Base-by-base conservation (phyloP, 805 yeast species). In the fission yeast (Schizosaccharomyces pombe) region DNA sequence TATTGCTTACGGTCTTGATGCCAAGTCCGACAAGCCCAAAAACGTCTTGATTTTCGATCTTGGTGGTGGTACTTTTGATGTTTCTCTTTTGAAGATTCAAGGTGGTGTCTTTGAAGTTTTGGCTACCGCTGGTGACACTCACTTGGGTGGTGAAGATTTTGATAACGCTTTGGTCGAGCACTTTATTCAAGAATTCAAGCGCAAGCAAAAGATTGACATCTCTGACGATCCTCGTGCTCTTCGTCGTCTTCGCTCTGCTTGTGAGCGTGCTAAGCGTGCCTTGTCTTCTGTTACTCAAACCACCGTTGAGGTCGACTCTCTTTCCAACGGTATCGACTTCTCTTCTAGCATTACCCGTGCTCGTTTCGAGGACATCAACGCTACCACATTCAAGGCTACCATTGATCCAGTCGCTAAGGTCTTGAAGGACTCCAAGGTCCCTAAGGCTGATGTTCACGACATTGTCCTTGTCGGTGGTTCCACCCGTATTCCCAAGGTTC, bases 111-210 rank as follows among this genome's bases (percentile, higher is more conserved):
- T 85, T 76, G 86, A 86, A 68, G 95, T 85, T 66, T 85, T 85
- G 77, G 93, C 95, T 63, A 85, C 95, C 62, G 94, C 95, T 65
- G 97, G 97, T 85, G 95, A 87, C 76, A 87, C 97, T 64, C 97
- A 87, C 75, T 81, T 87, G 75, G 97, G 97, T 79, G 97, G 97
- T 79, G 95, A 87, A 78, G 97, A 87, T 75, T 87, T 87, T 72
- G 97, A 87, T 75, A 82, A 86, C 77, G 84, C 87, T 81, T 77
- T 89, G 69, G 82, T 87, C 63, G 89, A 79, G 72, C 85, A 79
- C 77, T 89, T 89, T 80, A 79, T 80, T 74, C 77, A 79, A 65
- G 96, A 87, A 69, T 89, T 89, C 85, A 78, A 81, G 78, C 84
- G 86, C 80, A 87, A 89, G 82, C 77, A 87, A 68, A 87, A 87